Conservation (phyloP, 202 grass and related monocot species). For the Panicum hallii region DNA sequence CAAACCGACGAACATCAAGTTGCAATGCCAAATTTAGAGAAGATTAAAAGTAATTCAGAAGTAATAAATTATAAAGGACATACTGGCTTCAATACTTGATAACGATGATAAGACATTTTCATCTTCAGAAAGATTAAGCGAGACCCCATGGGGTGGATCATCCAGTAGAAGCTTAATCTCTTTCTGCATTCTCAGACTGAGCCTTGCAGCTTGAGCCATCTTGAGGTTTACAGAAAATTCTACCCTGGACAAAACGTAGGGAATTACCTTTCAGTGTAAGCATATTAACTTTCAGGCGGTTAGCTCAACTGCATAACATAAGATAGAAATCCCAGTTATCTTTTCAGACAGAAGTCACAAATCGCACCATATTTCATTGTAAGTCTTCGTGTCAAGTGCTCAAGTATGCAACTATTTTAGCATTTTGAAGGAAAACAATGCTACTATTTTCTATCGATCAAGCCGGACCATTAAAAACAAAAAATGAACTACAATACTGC, state of each 20-base stretch:
- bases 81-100: conserved; percentile 76
- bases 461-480: not conserved
- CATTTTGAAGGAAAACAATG: not conserved
- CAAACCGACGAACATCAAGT: conserved; percentile 25
- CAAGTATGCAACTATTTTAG: not conserved
- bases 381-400: not conserved
- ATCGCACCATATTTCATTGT: not conserved
- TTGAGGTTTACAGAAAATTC: conserved; percentile 23
- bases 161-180: conserved; percentile 76
- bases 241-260: not conserved
- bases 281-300: not conserved
- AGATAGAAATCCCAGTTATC: not conserved
- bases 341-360: not conserved
- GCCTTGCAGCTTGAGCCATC: conserved; percentile 79
- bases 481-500: not conserved
- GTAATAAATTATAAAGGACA: not conserved
- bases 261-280: not conserved
- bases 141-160: conserved; percentile 85
- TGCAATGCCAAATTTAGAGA: not conserved
- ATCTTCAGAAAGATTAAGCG: conserved; percentile 45
- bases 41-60: not conserved
- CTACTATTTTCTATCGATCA: not conserved
- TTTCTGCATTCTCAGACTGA: conserved; percentile 90
- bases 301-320: not conserved
- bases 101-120: conserved; percentile 51